Conservation (phyloP, 768 basidiomycete species). For the Amyloporia xantha region DNA sequence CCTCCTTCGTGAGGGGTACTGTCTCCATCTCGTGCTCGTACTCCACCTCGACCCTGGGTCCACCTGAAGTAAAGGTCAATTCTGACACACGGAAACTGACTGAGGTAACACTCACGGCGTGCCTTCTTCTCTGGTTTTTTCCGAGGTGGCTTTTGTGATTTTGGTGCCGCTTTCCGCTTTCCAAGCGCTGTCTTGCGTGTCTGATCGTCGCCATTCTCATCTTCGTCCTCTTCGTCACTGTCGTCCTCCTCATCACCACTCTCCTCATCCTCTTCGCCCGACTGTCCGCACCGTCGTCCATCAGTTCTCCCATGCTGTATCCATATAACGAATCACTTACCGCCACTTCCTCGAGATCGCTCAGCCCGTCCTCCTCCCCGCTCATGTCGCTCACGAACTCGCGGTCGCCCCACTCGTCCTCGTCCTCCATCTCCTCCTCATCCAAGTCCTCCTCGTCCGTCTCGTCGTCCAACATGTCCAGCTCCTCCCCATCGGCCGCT, state of each 20-base stretch:
- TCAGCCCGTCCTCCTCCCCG: constrained; percentile 55
- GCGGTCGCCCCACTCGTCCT: constrained; percentile 55
- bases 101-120: constrained; percentile 43
- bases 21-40: constrained; percentile 90
- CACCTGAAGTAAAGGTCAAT: constrained; percentile 29
- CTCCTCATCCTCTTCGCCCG: constrained; percentile 38
- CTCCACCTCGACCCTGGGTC: constrained; percentile 85
- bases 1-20: constrained; percentile 24
- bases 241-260: constrained; percentile 39
- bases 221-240: constrained; percentile 34
- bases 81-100: background rate
- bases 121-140: constrained; percentile 56
- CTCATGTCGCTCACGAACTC: constrained; percentile 77
- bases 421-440: constrained; percentile 50
- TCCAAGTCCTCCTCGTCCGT: constrained; percentile 49
- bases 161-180: constrained; percentile 57
- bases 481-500: constrained; percentile 37
- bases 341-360: constrained; percentile 63
- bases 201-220: constrained; percentile 30
- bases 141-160: constrained; percentile 36
- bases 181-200: constrained; percentile 42
- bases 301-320: background rate
- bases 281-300: background rate
- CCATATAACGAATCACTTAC: constrained; percentile 33
- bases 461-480: constrained; percentile 48